Evolutionary conservation across 257 asterid species (phyloP), one percentile per base, ranked within the genome.

Genomic region (Primulina tabacum): DNA sequence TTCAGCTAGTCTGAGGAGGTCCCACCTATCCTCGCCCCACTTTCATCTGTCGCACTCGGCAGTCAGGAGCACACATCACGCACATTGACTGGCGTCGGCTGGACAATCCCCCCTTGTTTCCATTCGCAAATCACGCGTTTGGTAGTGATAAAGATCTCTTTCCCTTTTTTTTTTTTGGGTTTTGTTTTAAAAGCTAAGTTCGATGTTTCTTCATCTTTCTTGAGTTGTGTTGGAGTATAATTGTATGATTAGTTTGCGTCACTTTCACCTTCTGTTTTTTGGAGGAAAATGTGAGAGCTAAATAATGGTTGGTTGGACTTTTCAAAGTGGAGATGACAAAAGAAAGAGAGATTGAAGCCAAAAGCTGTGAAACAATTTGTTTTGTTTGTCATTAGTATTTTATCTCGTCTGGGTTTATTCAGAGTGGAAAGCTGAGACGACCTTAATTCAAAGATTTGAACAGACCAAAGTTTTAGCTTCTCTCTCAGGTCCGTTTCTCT

Each of bases 231-330:
- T 28, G 74, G 26, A 8, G 30, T 29, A 14, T 28, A 65, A 59
- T 52, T 77, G 59, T 55, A 76, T 60, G 60, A 33, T 71, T 74
- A 38, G 24, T 71, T 74, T 56, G 53, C 5, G 87, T 79, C 87
- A n/a, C 74, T 77, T 75, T 75, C 84, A 65, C 3, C 60, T 40
- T 79, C 40, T 73, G 75, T 57, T 65, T 57, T 70, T 17, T 71
- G 35, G 75, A 68, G 66, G 33, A 37, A 63, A 71, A 59, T 73
- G 59, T 35, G 5, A 60, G 12, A 20, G 59, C 35, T 34, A 66
- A n/a, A 72, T 63, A 29, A 62, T 64, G 73, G 80, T 75, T 75
- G 86, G 79, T 78, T 55, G 74, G 79, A 68, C 73, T 75, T 78
- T 74, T 67, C 76, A 26, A 40, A 73, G 69, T 65, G 77, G 72